Evolutionary conservation across 768 basidiomycete species (phyloP).

Genomic region (Suillus occidentalis): DNA sequence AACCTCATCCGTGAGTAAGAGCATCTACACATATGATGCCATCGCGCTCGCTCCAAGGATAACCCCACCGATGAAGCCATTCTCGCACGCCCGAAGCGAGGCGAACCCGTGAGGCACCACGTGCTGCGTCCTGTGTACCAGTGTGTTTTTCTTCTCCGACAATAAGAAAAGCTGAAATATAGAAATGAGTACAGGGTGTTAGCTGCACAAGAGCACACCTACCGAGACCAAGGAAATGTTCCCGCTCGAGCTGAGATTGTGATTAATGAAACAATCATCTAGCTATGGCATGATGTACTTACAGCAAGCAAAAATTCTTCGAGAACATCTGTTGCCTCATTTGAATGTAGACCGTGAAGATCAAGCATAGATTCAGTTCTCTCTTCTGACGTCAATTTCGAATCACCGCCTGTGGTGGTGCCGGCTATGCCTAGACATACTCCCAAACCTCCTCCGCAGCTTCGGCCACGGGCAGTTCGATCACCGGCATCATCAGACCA

Average conservation of each 20-base stretch:
- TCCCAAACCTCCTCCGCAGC: constrained; percentile 80
- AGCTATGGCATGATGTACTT: constrained; percentile 35
- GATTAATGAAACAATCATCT: constrained; percentile 14
- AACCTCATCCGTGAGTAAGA: constrained; percentile 61
- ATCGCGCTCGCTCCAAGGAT: constrained; percentile 92
- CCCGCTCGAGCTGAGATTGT: constrained; percentile 68
- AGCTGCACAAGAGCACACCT: constrained; percentile 22
- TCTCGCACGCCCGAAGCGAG: constrained; percentile 86
- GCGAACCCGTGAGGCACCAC: constrained; percentile 81
- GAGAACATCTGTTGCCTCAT: constrained; percentile 88
- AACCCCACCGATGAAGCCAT: constrained; percentile 92
- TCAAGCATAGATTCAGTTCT: constrained; percentile 87
- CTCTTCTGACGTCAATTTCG: constrained; percentile 74
- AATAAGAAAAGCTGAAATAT: constrained; percentile 69
- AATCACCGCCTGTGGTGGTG: constrained; percentile 50
- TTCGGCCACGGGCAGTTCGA: constrained; percentile 67
- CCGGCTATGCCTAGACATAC: constrained; percentile 85
- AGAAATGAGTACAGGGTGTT: constrained; percentile 11
- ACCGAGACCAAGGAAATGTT: constrained; percentile 88
- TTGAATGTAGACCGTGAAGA: constrained; percentile 90
- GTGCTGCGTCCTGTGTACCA: constrained; percentile 79
- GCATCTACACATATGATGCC: constrained; percentile 89
- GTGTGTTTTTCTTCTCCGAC: constrained; percentile 98
- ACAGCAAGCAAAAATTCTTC: constrained; percentile 88
- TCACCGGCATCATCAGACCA: constrained; percentile 89